Conservation (phyloP, 78 protist species). For the Planoprotostelium fungivorum region DNA sequence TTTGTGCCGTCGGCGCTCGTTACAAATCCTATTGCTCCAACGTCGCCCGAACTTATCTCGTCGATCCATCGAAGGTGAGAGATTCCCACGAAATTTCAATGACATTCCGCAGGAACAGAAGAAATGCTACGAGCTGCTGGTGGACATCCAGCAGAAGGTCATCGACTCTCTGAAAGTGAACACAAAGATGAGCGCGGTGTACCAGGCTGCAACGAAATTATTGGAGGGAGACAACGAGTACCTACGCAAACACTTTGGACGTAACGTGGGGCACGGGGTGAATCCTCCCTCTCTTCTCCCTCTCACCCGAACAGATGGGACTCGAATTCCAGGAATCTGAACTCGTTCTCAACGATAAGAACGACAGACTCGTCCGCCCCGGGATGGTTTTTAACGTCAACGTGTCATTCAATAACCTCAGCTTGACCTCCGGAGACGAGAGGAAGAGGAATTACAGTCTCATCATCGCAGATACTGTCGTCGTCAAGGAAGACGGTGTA, state of each 20-base stretch:
- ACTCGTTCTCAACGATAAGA: constrained; percentile 15
- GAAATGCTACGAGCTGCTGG: constrained; percentile 21
- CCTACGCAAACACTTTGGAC: constrained; percentile 11
- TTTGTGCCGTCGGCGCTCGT: constrained; percentile 59
- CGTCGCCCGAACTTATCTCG: constrained; percentile 78
- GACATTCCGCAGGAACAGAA: constrained; percentile 20
- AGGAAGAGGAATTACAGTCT: constrained; percentile 6
- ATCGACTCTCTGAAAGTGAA: constrained; percentile 24
- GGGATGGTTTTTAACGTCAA: constrained; percentile 75
- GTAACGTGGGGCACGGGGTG: constrained; percentile 64
- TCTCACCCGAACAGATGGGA: constrained; percentile 29
- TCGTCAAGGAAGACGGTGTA: constrained; percentile 37
- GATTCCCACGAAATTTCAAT: neutral
- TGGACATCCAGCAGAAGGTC: constrained; percentile 15
- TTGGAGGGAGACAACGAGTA: constrained; percentile 23
- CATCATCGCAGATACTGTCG: constrained; percentile 65
- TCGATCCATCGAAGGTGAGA: constrained; percentile 55
- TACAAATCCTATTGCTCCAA: constrained; percentile 73
- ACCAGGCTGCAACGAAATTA: constrained; percentile 24
- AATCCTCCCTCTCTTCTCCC: neutral
- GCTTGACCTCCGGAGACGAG: constrained; percentile 11
- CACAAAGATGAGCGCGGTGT: constrained; percentile 6
- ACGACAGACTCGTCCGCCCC: constrained; percentile 8
- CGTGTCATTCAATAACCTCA: constrained; percentile 53
- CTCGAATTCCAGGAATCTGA: constrained; percentile 56